A percentile compares a stretch with the other conserved stretches of the same genome.
These are phyloP conservation scores for Tripterygium wilfordii DNA, from an alignment of 177 flowering plant species.

Conservation along the genomic window DNA sequence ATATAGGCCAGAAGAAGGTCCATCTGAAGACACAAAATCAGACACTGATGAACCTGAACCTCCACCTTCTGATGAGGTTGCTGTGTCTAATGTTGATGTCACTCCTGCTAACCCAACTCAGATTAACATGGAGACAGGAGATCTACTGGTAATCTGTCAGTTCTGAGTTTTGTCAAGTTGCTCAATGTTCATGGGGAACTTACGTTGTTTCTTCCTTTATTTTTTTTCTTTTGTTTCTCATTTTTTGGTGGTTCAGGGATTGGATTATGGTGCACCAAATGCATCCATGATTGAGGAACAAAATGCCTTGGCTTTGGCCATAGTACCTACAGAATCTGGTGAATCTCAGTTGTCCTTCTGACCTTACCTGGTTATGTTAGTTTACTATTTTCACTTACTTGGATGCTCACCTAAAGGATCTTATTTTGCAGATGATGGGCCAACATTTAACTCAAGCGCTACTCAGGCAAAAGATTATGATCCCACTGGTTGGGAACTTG, in stretches of 20 bases:
- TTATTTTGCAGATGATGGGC: conserved; percentile 34
- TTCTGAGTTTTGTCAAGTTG: not conserved
- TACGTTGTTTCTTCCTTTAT: not conserved
- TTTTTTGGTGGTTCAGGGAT: conserved; percentile 43
- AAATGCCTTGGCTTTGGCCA: conserved; percentile 91
- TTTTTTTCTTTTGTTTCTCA: not conserved
- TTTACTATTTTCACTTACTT: not conserved
- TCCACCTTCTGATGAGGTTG: conserved; percentile 25
- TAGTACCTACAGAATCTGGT: conserved; percentile 74
- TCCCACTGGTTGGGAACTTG: conserved; percentile 98
- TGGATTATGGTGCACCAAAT: conserved; percentile 40
- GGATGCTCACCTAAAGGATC: not conserved
- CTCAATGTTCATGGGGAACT: no score
- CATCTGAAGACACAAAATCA: conserved; percentile 41
- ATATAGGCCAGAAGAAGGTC: conserved; percentile 68
- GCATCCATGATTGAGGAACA: conserved; percentile 81
- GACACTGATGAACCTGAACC: conserved; percentile 46
- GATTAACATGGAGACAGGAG: conserved; percentile 50
- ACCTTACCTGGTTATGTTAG: not conserved
- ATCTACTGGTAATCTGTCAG: conserved; percentile 56
- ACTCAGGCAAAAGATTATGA: conserved; percentile 56
- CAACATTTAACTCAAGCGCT: conserved; percentile 35
- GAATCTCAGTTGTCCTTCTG: conserved; percentile 1
- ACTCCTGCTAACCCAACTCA: conserved; percentile 26
- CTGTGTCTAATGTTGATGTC: conserved; percentile 24